These are phyloP conservation scores for Serendipita indica DNA, from an alignment of 768 basidiomycete genomes.

Conservation along the genomic window DNA sequence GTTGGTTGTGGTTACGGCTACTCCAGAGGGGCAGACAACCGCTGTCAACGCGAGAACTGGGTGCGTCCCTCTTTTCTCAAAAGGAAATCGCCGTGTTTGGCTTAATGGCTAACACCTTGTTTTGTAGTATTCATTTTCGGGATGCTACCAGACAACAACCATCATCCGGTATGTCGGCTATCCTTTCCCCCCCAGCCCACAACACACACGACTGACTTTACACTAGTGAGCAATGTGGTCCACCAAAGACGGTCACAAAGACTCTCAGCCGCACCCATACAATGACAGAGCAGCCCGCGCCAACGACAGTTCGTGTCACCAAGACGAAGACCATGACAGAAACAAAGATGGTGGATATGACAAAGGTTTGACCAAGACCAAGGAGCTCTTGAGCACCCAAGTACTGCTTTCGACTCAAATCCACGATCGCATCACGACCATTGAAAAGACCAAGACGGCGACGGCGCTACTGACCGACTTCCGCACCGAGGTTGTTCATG, in stretches of 20 bases:
- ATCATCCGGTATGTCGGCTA: not conserved
- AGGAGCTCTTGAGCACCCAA: not conserved
- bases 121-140: not conserved
- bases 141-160: constrained; percentile 6
- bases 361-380: not conserved
- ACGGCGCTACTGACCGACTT: not conserved
- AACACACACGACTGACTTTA: not conserved
- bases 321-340: not conserved
- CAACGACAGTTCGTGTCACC: not conserved
- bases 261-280: not conserved
- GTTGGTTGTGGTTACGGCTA: constrained; percentile 2
- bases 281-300: not conserved
- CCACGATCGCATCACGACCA: not conserved
- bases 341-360: not conserved
- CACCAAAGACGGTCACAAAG: not conserved
- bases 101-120: not conserved
- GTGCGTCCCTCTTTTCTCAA: not conserved
- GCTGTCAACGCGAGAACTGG: not conserved
- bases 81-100: not conserved
- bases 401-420: not conserved
- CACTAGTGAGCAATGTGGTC: not conserved
- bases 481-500: not conserved
- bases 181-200: not conserved
- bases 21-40: not conserved
- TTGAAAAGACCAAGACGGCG: not conserved